Base-by-base conservation (phyloP, 2,329 filamentous ascomycete species). In the Conoideocrella luteorostrata region DNA sequence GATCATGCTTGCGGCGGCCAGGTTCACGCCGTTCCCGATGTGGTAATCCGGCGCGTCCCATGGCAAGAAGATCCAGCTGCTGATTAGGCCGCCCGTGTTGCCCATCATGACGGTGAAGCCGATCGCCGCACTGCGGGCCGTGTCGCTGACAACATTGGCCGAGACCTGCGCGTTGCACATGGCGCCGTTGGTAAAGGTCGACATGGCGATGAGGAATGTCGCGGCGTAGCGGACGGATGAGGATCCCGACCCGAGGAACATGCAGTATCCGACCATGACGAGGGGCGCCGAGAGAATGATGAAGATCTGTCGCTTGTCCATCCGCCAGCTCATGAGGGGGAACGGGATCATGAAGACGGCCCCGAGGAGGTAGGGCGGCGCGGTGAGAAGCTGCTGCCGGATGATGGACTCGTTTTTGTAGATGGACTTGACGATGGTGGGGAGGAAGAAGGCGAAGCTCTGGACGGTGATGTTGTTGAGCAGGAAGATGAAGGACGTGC, bases 381-480 rank as follows among this genome's bases (percentile, higher is more conserved):
- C 84, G 0, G 82, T 86, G 49, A 77, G 77, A 1, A 87, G 74
- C 60, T 88, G 84, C 56, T 86, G 78, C 2, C 71, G 73, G 12
- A 87, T 67, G 2, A 78, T 72, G 1, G 52, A 50, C 22, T 67
- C 65, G 2, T 71, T 55, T 0, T 79, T 78, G 53, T 86, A 87
- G 51, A 88, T 86, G 5, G 75, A 82, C 37, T 62, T 64, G 46
- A 87, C 80, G 44, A 87, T 86, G 0, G 82, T 86, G 0, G 83
- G 82, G 0, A 74, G 66, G 60, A 86, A 86, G 68, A 86, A 85
- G 2, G 79, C 78, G 4, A 87, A 67, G 4, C 82, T 82, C 54
- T 86, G 80, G 3, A 86, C 82, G 0, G 82, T 86, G 56, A 87
- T 76, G 62, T 84, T 84, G 68, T 82, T 70, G 44, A 84, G 70